Percentiles rank a stretch among this genome's conserved stretches.
phyloP scores from a whole-genome alignment of 2,329 filamentous ascomycete species.

The Aspergillus quadrilineatus region DNA sequence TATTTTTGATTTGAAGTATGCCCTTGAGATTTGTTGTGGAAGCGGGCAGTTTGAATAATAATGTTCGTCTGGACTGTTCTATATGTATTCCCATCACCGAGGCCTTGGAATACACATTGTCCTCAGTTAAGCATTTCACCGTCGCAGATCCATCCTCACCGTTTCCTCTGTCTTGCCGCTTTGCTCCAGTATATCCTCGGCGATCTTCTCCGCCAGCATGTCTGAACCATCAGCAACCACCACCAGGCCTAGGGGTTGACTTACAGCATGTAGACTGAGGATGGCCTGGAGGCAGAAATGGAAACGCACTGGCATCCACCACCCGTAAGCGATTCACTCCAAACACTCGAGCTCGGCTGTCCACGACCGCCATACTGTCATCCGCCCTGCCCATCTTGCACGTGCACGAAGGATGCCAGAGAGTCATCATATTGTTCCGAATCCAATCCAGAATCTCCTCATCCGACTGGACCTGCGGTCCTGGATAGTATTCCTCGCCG shows the following conservation, averaged over 20 bases:
- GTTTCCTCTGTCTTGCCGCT: not conserved
- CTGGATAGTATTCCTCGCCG: conserved; percentile 40
- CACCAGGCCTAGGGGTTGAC: not conserved
- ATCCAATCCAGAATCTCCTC: conserved; percentile 42
- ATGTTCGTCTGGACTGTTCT: not conserved
- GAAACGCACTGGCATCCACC: conserved; percentile 38
- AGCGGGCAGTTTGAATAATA: not conserved
- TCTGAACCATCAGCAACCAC: conserved; percentile 16
- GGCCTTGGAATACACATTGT: not conserved
- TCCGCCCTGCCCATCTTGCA: conserved; percentile 31
- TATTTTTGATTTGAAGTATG: not conserved
- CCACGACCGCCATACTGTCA: conserved; percentile 34
- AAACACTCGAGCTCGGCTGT: conserved; percentile 30
- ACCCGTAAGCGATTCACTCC: conserved; percentile 33
- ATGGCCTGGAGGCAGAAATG: conserved; percentile 43
- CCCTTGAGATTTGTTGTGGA: too few species aligned
- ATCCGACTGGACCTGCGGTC: conserved; percentile 40
- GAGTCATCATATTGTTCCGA: conserved; percentile 26
- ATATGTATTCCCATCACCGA: not conserved
- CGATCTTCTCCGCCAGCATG: conserved; percentile 42
- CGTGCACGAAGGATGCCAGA: conserved; percentile 32
- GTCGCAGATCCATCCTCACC: not conserved
- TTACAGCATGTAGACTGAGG: conserved; percentile 37
- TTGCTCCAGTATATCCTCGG: conserved; percentile 18
- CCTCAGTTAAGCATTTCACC: not conserved